Base-by-base conservation (phyloP, 495 filamentous ascomycete species). In the Aspergillus sclerotioniger region DNA sequence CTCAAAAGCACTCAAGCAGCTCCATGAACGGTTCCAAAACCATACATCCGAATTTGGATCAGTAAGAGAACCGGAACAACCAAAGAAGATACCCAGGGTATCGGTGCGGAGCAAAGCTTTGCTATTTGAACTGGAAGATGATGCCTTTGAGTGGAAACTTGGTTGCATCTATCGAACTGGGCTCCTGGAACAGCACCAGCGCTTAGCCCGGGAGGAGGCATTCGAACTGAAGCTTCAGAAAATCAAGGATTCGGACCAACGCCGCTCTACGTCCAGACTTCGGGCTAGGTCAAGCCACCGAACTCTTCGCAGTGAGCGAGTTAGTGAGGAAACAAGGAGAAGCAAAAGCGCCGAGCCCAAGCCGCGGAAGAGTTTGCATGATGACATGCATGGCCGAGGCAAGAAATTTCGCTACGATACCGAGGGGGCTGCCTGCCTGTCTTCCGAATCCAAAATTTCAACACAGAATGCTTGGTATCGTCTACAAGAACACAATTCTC, bases 101-200 rank as follows among this genome's bases (percentile, higher is more conserved):
- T 91, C 91, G 0, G 48, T 99, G 2, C 84, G 91, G 46, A 88
- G 86, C 50, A 91, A 88, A 67, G 89, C 86, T 0, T 69, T 98
- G 9, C 73, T 96, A 20, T 90, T 98, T 56, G 91, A 96, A 58
- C 76, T 99, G 48, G 94, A 99, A 71, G 94, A 99, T 70, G 91
- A 94, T 51, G 87, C 90, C 1, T 99, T 99, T 66, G 94, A 99
- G 67, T 97, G 92, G 88, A 96, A 96, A 65, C 80, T 99, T 19
- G 90, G 91, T 0, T 82, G 87, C 62, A 99, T 98, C 48, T 98
- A 98, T 64, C 86, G 93, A 6, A 82, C 87, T 19, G 94, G 95
- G 2, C 75, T 96, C 20, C 76, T 91, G 49, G 94, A 99, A 65
- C 91, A 97, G 72, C 83, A 85, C 66, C 93, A 97, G 66, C 83